Conservation (phyloP, 139 green algal species). For the Ettlia oleoabundans region DNA sequence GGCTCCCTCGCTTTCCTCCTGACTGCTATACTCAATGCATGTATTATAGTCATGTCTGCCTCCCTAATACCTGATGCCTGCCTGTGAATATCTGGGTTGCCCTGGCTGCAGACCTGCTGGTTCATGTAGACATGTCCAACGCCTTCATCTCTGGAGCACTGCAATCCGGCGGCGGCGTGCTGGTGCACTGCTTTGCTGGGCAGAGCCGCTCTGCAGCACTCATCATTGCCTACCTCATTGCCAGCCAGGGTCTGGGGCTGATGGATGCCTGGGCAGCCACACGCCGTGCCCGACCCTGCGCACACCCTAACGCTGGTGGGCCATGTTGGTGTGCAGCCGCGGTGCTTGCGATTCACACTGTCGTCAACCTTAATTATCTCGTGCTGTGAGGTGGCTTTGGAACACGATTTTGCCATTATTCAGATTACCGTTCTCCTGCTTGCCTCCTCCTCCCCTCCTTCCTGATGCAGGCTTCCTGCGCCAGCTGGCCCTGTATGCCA, state of each 20-base stretch:
- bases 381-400: too few species aligned
- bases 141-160: constrained; percentile 67
- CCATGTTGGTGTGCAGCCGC: too few species aligned
- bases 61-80: too few species aligned
- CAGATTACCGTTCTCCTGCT: too few species aligned
- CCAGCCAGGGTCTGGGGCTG: constrained; percentile 6
- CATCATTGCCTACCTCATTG: constrained; percentile 47
- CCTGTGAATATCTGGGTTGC: background rate
- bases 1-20: too few species aligned
- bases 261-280: constrained; percentile 61
- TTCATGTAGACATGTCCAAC: constrained; percentile 11
- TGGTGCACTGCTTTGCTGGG: constrained; percentile 94
- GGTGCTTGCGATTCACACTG: too few species aligned
- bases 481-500: constrained; percentile 21
- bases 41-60: too few species aligned
- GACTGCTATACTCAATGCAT: too few species aligned
- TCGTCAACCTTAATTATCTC: too few species aligned
- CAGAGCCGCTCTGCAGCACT: constrained; percentile 82
- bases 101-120: constrained; percentile 15
- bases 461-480: constrained; percentile 26
- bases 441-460: background rate
- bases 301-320: constrained; percentile 80
- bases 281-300: constrained; percentile 54
- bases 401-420: too few species aligned
- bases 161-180: constrained; percentile 50